phyloP scores from a whole-genome alignment of 148 eudicot species.

The Silene latifolia region DNA sequence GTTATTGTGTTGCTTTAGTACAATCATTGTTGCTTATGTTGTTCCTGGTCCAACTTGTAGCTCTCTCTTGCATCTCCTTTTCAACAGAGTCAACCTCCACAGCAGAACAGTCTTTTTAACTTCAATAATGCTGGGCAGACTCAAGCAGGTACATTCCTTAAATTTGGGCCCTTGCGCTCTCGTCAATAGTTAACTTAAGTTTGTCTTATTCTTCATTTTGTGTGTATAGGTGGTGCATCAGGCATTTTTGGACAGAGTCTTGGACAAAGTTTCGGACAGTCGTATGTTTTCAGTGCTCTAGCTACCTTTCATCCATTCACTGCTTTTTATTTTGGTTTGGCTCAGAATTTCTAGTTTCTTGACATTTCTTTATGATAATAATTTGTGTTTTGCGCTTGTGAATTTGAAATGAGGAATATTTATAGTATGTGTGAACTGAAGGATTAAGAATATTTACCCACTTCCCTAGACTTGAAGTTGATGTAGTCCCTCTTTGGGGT shows the following conservation, averaged over 20 bases:
- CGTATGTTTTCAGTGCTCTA: conserved; percentile 7
- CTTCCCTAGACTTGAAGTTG: background rate
- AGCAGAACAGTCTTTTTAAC: conserved; percentile 50
- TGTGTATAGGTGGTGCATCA: conserved; percentile 53
- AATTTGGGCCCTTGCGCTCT: background rate
- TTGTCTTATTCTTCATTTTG: conserved; percentile 18
- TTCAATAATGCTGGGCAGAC: conserved; percentile 64
- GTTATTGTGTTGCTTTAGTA: background rate
- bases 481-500: background rate
- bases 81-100: conserved; percentile 59
- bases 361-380: background rate
- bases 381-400: background rate
- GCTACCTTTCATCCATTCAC: conserved; percentile 1
- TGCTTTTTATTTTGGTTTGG: background rate
- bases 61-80: conserved; percentile 66
- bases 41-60: conserved; percentile 37
- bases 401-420: background rate
- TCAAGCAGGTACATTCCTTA: conserved; percentile 44
- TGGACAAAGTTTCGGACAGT: conserved; percentile 7
- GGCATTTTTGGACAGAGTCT: conserved; percentile 26
- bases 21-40: background rate
- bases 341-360: background rate
- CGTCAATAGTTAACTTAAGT: background rate
- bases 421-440: background rate
- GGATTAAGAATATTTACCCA: background rate